Evolutionary conservation across 768 basidiomycete genomes (phyloP).

Genomic region (Panaeolus cyanescens): DNA sequence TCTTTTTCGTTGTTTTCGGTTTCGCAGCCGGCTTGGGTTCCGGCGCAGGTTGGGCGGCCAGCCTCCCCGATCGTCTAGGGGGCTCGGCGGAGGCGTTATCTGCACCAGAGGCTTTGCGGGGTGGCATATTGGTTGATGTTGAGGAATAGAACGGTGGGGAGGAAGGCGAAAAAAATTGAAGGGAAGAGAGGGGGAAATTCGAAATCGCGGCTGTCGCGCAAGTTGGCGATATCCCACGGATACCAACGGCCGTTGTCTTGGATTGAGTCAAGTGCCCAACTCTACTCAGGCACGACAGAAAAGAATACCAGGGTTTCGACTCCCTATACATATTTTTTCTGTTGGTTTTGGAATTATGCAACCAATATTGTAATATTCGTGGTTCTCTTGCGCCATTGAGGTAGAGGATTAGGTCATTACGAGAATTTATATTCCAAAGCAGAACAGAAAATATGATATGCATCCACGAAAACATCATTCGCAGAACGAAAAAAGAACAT

Average conservation of each 20-base stretch:
- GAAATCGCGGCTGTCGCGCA: constrained; percentile 1
- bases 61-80: constrained; percentile 58
- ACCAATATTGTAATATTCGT: not conserved
- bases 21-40: constrained; percentile 27
- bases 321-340: not conserved
- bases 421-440: not conserved
- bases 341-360: not conserved
- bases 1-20: constrained; percentile 38
- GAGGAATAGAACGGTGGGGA: not conserved
- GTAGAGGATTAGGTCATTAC: not conserved
- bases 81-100: constrained; percentile 33
- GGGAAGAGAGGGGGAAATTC: not conserved
- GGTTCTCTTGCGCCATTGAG: not conserved
- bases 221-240: not conserved
- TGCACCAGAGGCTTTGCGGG: constrained; percentile 33
- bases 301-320: not conserved
- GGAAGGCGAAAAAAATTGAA: not conserved
- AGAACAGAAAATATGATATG: not conserved
- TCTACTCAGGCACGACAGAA: not conserved
- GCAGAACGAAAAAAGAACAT: not conserved
- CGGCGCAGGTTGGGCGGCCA: constrained; percentile 50
- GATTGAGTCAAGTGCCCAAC: not conserved
- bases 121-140: constrained; percentile 21
- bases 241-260: not conserved
- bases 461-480: not conserved